Percentiles rank a stretch among this genome's conserved stretches.
phyloP scores from a whole-genome alignment of 805 yeast genomes.

The Myxozyma monticola region DNA sequence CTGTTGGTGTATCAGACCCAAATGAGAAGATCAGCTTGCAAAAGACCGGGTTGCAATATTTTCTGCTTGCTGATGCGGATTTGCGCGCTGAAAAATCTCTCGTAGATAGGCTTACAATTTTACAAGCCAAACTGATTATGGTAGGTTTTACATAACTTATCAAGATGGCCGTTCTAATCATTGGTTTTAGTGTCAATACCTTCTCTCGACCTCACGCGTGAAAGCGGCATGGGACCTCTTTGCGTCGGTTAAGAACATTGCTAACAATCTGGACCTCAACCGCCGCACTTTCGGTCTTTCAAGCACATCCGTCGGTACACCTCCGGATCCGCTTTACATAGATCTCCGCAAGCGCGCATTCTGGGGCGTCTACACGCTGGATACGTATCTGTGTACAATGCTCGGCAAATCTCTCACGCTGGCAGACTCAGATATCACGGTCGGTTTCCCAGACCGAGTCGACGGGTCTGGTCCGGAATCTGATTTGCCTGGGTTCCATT shows the following conservation, averaged over 20 bases:
- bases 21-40: conserved; percentile 2
- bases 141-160: too few species aligned
- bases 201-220: conserved; percentile 20
- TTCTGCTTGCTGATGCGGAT: conserved; percentile 19
- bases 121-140: conserved; percentile 24
- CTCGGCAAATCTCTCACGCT: conserved; percentile 25
- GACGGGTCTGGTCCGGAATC: too few species aligned
- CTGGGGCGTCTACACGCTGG: conserved; percentile 26
- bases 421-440: conserved; percentile 25
- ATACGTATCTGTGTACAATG: conserved; percentile 26
- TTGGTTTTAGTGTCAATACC: too few species aligned
- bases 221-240: conserved; percentile 25
- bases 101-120: conserved; percentile 9
- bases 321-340: conserved; percentile 2
- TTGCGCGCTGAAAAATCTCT: conserved; percentile 3
- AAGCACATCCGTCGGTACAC: too few species aligned
- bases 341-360: conserved; percentile 24
- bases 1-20: conserved; percentile 5
- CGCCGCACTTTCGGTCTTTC: too few species aligned
- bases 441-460: conserved; percentile 11
- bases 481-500: conserved; percentile 16
- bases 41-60: conserved; percentile 11
- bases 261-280: conserved; percentile 19
- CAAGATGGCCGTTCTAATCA: too few species aligned
- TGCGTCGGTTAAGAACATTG: conserved; percentile 10